Evolutionary conservation across 495 filamentous ascomycete genomes (phyloP).

Genomic region (Apiosordaria backusii): DNA sequence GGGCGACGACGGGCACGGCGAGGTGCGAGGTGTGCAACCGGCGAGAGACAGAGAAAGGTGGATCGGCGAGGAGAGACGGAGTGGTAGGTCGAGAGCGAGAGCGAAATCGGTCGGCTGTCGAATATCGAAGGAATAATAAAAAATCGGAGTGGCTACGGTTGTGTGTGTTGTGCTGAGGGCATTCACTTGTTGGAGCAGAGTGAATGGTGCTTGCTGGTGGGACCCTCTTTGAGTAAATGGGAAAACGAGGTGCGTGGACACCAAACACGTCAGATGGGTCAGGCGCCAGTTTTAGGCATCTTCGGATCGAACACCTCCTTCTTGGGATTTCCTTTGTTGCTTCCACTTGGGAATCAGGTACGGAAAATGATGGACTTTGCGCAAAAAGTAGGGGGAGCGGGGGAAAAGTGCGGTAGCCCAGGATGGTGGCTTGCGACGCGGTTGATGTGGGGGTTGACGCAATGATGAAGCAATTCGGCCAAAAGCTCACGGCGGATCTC

Average conservation of each 20-base stretch:
- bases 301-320: conserved; percentile 10
- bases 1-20: conserved; percentile 2
- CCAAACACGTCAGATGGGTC: conserved; percentile 19
- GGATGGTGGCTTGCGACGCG: conserved; percentile 18
- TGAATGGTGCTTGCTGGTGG: background rate
- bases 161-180: conserved; percentile 1
- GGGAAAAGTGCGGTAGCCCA: conserved; percentile 8
- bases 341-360: conserved; percentile 10
- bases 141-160: background rate
- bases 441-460: conserved; percentile 29
- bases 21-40: background rate
- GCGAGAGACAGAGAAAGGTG: conserved; percentile 1
- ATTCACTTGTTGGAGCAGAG: conserved; percentile 4
- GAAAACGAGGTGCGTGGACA: conserved; percentile 17
- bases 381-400: conserved; percentile 8
- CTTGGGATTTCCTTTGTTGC: conserved; percentile 16
- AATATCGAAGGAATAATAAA: conserved; percentile 4
- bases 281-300: conserved; percentile 24
- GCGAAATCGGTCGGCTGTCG: conserved; percentile 24
- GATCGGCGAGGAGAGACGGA: background rate
- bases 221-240: background rate
- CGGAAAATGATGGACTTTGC: conserved; percentile 9
- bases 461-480: background rate
- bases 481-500: too few species aligned
- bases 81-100: conserved; percentile 6